Conservation (phyloP, 2,329 filamentous ascomycete species). For the Zymoseptoria tritici region DNA sequence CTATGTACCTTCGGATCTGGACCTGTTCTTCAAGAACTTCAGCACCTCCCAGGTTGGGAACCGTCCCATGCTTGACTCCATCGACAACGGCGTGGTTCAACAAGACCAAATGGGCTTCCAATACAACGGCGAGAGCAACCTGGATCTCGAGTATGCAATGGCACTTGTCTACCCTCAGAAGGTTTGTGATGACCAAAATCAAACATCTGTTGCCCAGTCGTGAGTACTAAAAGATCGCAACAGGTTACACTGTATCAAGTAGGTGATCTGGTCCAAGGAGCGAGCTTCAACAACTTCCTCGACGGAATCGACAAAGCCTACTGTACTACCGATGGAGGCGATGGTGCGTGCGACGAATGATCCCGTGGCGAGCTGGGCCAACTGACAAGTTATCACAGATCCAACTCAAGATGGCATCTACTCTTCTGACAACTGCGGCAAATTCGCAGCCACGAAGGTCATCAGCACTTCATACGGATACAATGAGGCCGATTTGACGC, state of each 20-base stretch:
- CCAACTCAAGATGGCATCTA: constrained; percentile 44
- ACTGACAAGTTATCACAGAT: constrained; percentile 18
- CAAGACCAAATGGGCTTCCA: constrained; percentile 31
- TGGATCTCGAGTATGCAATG: constrained; percentile 51
- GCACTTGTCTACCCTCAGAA: constrained; percentile 46
- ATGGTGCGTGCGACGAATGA: constrained; percentile 3
- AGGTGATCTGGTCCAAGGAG: constrained; percentile 30
- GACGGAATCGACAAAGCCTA: constrained; percentile 43
- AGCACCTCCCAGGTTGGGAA: constrained; percentile 25
- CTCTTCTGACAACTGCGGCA: constrained; percentile 42
- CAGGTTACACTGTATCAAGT: constrained; percentile 33
- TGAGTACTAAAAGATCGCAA: background rate
- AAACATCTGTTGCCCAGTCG: constrained; percentile 17
- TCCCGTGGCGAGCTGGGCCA: background rate
- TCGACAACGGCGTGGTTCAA: constrained; percentile 33
- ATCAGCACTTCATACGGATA: constrained; percentile 50
- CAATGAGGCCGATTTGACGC: constrained; percentile 45
- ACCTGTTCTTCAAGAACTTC: constrained; percentile 33
- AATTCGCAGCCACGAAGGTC: constrained; percentile 43
- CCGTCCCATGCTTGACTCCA: constrained; percentile 24
- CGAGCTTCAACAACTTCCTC: constrained; percentile 33
- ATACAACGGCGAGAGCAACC: constrained; percentile 44
- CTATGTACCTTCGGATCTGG: constrained; percentile 36
- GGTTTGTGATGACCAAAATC: constrained; percentile 17
- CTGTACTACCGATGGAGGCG: constrained; percentile 31